Evolutionary conservation across 208 protist species (phyloP).

Genomic region (Crithidia sp.): DNA sequence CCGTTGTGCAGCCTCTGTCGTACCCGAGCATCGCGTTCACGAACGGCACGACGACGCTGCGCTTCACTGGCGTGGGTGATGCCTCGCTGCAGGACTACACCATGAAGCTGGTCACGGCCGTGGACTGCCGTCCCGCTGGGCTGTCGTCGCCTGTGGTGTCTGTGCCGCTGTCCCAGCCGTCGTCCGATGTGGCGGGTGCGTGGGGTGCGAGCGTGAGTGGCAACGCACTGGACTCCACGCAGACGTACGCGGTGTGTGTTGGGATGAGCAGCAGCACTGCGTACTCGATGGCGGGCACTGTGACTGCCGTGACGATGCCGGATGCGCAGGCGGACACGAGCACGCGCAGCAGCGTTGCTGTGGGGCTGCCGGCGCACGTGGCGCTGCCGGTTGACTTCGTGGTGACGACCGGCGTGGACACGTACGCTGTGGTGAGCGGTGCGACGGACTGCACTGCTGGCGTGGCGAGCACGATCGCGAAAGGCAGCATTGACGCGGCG

Average conservation of each 20-base stretch:
- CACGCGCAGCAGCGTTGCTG: neutral
- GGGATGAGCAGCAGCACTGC: neutral
- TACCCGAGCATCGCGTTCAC: neutral
- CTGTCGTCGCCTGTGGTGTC: neutral
- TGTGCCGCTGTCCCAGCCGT: neutral
- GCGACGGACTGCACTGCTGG: neutral
- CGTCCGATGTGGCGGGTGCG: no score
- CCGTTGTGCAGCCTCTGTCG: neutral
- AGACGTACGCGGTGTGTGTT: neutral
- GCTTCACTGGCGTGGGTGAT: no score
- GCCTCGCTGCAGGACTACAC: no score
- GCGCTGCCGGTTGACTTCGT: neutral
- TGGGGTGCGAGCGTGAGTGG: no score
- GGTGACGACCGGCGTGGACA: neutral
- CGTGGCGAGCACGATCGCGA: conserved; percentile 38
- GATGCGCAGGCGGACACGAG: neutral
- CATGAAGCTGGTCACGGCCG: no score
- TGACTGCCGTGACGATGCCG: neutral
- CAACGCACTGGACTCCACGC: no score
- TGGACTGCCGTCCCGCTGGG: no score
- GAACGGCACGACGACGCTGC: neutral
- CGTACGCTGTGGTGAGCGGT: neutral
- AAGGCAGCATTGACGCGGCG: conserved; percentile 32
- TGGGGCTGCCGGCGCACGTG: neutral
- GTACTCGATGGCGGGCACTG: neutral